phyloP scores from a whole-genome alignment of 257 asterid species.

The Lantana camara region DNA sequence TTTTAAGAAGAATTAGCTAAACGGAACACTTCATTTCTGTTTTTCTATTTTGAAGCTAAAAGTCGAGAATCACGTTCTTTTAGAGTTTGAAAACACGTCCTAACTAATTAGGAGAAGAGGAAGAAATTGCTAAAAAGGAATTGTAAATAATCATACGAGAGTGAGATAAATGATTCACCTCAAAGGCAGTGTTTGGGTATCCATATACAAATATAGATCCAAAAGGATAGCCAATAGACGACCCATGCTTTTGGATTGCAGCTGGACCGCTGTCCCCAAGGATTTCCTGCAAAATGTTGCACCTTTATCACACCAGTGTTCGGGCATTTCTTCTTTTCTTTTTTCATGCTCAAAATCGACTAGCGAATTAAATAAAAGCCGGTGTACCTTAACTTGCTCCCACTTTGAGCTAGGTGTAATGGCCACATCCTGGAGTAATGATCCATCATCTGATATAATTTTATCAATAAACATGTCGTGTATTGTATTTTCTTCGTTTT shows the following conservation, averaged over 20 bases:
- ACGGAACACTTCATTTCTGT: no score
- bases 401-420: slow-evolving; percentile 76
- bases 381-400: slow-evolving; percentile 80
- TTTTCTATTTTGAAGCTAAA: no score
- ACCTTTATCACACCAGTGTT: no score
- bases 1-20: no score
- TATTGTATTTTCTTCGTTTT: no score
- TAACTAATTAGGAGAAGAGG: no score
- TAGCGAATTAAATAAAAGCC: background rate
- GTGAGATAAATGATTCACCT: slow-evolving; percentile 46
- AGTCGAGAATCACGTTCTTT: no score
- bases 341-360: background rate
- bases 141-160: no score
- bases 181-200: slow-evolving; percentile 73
- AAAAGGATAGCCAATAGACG: slow-evolving; percentile 77
- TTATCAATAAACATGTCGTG: background rate
- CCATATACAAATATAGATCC: slow-evolving; percentile 89
- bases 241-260: slow-evolving; percentile 85
- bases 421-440: slow-evolving; percentile 47
- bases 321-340: no score
- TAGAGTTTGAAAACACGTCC: no score
- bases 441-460: slow-evolving; percentile 47
- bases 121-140: no score
- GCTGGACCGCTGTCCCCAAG: slow-evolving; percentile 85
- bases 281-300: slow-evolving; percentile 51